Conservation (phyloP, 2,329 filamentous ascomycete genomes). For the Diaporthe eres region DNA sequence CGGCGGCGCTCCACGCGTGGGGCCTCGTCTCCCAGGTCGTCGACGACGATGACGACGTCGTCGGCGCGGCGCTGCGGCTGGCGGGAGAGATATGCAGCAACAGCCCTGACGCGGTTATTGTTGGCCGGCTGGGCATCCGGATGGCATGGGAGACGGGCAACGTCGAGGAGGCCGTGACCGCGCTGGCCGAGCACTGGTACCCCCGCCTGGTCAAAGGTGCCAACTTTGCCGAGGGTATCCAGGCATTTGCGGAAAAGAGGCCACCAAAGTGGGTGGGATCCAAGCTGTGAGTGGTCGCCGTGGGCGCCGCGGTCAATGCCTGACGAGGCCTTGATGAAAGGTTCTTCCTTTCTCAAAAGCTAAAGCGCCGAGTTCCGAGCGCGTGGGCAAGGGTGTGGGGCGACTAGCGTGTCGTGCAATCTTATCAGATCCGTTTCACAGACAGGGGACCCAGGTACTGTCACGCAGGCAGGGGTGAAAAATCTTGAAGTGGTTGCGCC, state of each 20-base stretch:
- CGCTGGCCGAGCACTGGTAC: constrained; percentile 46
- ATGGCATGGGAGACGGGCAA: constrained; percentile 75
- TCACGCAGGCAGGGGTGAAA: background rate
- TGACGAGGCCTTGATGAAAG: constrained; percentile 10
- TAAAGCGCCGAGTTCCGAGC: constrained; percentile 5
- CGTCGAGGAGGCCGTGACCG: constrained; percentile 46
- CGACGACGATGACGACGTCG: constrained; percentile 54
- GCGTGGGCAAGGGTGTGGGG: no score
- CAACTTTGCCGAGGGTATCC: constrained; percentile 49
- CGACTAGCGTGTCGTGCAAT: constrained; percentile 20
- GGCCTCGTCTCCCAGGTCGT: constrained; percentile 78
- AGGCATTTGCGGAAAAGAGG: constrained; percentile 48
- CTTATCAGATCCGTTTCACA: constrained; percentile 35
- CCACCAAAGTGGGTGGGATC: constrained; percentile 46
- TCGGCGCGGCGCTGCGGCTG: constrained; percentile 68
- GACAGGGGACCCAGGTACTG: background rate
- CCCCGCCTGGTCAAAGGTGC: constrained; percentile 44
- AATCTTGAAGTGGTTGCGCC: background rate
- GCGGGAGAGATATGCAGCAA: constrained; percentile 68
- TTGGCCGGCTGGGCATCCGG: constrained; percentile 78
- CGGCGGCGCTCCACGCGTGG: constrained; percentile 73
- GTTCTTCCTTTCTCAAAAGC: background rate
- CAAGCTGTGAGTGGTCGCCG: constrained; percentile 43
- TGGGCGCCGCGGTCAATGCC: background rate
- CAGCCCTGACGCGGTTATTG: constrained; percentile 82